phyloP scores from a whole-genome alignment of 208 protist species.

The Tritrichomonas foetus region DNA sequence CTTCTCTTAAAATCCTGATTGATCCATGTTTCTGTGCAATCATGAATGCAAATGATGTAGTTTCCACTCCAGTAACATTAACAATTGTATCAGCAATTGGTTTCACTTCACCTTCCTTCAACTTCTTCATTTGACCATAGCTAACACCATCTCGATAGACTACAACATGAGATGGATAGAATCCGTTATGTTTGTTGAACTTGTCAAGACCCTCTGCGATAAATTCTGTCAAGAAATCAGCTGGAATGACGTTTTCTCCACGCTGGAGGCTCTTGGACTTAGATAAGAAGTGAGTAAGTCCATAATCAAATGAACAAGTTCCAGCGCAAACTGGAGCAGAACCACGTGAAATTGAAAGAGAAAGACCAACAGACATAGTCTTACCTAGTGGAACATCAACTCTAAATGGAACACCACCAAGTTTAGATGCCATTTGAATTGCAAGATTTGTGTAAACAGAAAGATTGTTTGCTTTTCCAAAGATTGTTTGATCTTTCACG shows the following conservation, averaged over 20 bases:
- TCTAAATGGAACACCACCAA: neutral
- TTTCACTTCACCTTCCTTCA: neutral
- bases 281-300: neutral
- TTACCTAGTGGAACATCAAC: neutral
- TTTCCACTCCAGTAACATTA: neutral
- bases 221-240: neutral
- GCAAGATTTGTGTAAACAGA: neutral
- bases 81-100: neutral
- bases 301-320: neutral
- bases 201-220: neutral
- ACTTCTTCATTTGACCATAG: neutral
- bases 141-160: slow-evolving; percentile 27
- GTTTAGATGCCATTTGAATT: neutral
- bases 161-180: neutral
- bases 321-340: neutral
- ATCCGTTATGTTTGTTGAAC: neutral
- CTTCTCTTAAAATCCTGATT: neutral
- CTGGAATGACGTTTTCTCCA: neutral
- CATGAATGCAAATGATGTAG: neutral
- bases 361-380: neutral
- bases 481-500: neutral
- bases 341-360: neutral
- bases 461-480: too few species aligned
- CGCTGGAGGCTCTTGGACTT: neutral
- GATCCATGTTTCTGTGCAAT: neutral